A percentile compares a stretch with the other conserved stretches of the same genome.
Conservation (phyloP, 164 flowering plant genomes). For the Macadamia tetraphylla region DNA sequence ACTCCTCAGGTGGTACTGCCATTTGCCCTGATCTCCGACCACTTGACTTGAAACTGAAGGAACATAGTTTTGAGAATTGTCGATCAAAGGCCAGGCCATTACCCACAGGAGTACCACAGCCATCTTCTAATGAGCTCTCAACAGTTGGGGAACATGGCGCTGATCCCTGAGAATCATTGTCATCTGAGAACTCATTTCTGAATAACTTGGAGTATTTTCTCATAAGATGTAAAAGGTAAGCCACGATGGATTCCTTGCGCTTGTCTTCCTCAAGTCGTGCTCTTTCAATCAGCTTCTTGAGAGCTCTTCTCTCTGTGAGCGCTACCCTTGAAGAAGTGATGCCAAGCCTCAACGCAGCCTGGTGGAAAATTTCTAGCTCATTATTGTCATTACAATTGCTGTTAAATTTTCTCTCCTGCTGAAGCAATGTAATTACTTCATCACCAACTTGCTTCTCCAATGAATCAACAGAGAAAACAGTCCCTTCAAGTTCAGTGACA, state of each 20-base stretch:
- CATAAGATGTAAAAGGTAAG: conserved; percentile 90
- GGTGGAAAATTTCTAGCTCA: conserved; percentile 91
- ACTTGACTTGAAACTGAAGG: conserved; percentile 68
- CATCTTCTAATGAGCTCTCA: conserved; percentile 54
- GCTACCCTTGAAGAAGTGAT: conserved; percentile 93
- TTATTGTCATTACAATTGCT: conserved; percentile 41
- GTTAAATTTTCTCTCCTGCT: conserved; percentile 72
- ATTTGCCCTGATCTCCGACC: conserved; percentile 55
- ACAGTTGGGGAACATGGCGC: conserved; percentile 92
- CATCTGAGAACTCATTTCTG: conserved; percentile 80
- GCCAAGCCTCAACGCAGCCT: conserved; percentile 81
- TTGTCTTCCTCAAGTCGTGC: conserved; percentile 89
- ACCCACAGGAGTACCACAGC: conserved; percentile 25
- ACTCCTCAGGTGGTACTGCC: conserved; percentile 85
- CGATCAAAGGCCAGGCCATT: conserved; percentile 60
- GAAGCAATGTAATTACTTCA: conserved; percentile 82
- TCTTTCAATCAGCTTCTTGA: conserved; percentile 77
- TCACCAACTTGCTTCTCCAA: conserved; percentile 92
- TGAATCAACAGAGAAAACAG: conserved; percentile 61
- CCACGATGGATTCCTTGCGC: conserved; percentile 92
- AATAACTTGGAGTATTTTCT: conserved; percentile 90
- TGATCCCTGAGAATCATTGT: conserved; percentile 98
- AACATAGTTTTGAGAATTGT: conserved; percentile 70
- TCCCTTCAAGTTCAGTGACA: conserved; percentile 59
- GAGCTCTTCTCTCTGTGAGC: conserved; percentile 88